Evolutionary conservation across 2,329 filamentous ascomycete genomes (phyloP).

Genomic region (Colletotrichum aenigma): DNA sequence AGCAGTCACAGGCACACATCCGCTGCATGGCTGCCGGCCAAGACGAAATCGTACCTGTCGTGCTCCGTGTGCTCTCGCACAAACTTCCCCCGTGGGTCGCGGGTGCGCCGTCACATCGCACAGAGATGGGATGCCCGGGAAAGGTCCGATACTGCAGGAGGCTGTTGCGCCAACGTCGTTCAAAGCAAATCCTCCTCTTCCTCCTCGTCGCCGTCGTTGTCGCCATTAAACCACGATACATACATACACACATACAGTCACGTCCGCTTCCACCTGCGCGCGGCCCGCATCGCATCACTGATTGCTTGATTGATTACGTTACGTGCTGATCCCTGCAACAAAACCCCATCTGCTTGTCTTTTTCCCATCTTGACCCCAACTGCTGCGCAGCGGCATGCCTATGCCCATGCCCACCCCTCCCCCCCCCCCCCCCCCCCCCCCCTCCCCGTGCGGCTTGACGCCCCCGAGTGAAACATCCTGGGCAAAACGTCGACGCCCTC

Average conservation of each 20-base stretch:
- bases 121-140: conserved; percentile 19
- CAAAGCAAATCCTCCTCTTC: neutral
- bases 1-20: neutral
- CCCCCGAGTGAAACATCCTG: conserved; percentile 1
- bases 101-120: conserved; percentile 9
- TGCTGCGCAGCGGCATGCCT: neutral
- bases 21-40: neutral
- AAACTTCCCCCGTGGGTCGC: neutral
- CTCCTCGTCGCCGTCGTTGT: neutral
- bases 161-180: conserved; percentile 12
- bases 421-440: neutral
- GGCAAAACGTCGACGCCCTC: neutral
- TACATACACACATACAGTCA: neutral
- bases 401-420: neutral
- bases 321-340: neutral
- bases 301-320: neutral
- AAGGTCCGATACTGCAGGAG: conserved; percentile 20
- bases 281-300: neutral
- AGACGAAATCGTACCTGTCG: conserved; percentile 8
- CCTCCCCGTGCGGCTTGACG: neutral
- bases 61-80: neutral
- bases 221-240: neutral
- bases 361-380: conserved; percentile 1
- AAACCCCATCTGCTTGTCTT: neutral
- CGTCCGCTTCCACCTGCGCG: neutral